A percentile compares a stretch with the other conserved stretches of the same genome.
These are phyloP conservation scores for Didymella keratinophila DNA, from an alignment of 2,329 filamentous ascomycete genomes.

Conservation along the genomic window DNA sequence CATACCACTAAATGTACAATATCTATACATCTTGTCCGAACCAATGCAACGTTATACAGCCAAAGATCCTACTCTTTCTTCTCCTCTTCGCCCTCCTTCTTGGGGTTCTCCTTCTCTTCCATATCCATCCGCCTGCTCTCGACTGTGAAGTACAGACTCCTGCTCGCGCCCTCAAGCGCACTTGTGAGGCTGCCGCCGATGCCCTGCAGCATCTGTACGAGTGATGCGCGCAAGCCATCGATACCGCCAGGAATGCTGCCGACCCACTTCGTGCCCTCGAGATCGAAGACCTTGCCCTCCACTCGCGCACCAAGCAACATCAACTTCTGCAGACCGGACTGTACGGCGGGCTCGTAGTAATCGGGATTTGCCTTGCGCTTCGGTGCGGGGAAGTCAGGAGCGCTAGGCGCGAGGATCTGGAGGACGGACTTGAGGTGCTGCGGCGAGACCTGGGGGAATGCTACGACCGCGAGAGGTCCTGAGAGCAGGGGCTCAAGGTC, in stretches of 20 bases:
- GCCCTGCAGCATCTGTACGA: constrained; percentile 81
- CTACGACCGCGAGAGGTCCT: constrained; percentile 80
- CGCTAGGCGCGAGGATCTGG: constrained; percentile 74
- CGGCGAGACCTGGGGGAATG: constrained; percentile 83
- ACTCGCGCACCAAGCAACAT: constrained; percentile 85
- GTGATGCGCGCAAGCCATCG: constrained; percentile 79
- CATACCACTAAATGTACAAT: constrained; percentile 26
- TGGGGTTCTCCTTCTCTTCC: constrained; percentile 70
- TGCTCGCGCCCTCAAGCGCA: constrained; percentile 79
- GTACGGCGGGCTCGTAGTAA: constrained; percentile 81
- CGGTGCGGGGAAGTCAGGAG: constrained; percentile 78
- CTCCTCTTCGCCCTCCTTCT: constrained; percentile 34
- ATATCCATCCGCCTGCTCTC: constrained; percentile 82
- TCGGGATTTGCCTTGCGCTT: constrained; percentile 77
- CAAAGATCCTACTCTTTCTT: constrained; percentile 15
- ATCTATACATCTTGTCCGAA: constrained; percentile 24
- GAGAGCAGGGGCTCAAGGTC: constrained; percentile 78
- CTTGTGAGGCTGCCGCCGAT: constrained; percentile 79
- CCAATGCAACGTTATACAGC: constrained; percentile 16
- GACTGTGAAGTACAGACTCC: constrained; percentile 85
- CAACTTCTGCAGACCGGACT: constrained; percentile 85
- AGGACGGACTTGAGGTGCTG: constrained; percentile 83
- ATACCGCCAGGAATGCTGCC: constrained; percentile 82
- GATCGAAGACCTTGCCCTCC: constrained; percentile 84
- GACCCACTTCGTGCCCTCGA: constrained; percentile 73